phyloP scores from a whole-genome alignment of 306 rosid species.

The Prunus mira region DNA sequence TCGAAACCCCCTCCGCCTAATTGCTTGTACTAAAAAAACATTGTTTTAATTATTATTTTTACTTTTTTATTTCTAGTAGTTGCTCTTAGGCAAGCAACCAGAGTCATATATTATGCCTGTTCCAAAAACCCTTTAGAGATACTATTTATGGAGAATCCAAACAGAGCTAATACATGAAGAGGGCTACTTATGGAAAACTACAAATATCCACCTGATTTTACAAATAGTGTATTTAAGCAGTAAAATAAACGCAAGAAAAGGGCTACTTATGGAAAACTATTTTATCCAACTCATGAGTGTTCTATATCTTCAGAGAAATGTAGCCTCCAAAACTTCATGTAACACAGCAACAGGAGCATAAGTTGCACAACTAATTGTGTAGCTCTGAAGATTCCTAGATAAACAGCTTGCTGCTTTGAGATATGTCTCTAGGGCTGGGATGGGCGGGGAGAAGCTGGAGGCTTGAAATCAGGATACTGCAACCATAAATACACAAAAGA shows the following conservation, averaged over 20 bases:
- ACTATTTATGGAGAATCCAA: constrained; percentile 24
- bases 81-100: not conserved
- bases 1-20: too few relatives aligned
- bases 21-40: not conserved
- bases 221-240: constrained; percentile 22
- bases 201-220: constrained; percentile 17
- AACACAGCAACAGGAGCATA: constrained; percentile 21
- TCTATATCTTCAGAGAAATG: constrained; percentile 11
- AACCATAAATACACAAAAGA: constrained; percentile 8
- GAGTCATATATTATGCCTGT: not conserved
- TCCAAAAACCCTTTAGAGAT: not conserved
- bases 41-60: too few relatives aligned
- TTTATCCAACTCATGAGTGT: constrained; percentile 21
- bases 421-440: constrained; percentile 68
- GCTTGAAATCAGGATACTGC: constrained; percentile 99
- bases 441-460: constrained; percentile 92
- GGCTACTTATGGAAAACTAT: constrained; percentile 1
- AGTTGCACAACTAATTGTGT: constrained; percentile 6
- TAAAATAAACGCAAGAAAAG: constrained; percentile 19
- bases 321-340: constrained; percentile 18
- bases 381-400: not conserved
- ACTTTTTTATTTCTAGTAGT: too few relatives aligned
- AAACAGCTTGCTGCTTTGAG: constrained; percentile 27
- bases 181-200: too few relatives aligned
- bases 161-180: constrained; percentile 22